Evolutionary conservation across 164 flowering plant species (phyloP).

Genomic region (Chloranthus sessilifolius): DNA sequence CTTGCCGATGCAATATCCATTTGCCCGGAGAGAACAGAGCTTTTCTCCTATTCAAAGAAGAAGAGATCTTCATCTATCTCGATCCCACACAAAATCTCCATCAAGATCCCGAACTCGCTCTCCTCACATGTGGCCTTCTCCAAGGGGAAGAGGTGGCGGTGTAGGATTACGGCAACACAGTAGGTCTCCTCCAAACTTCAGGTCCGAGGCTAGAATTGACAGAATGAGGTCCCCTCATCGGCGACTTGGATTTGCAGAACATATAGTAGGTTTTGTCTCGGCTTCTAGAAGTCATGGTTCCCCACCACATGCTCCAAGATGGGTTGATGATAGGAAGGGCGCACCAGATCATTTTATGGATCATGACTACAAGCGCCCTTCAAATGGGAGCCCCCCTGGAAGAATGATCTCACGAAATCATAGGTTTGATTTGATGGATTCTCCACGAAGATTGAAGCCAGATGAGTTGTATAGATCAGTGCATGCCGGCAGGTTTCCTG

Average conservation of each 20-base stretch:
- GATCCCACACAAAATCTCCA: conserved; percentile 29
- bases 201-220: conserved; percentile 27
- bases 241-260: conserved; percentile 27
- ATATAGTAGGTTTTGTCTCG: conserved; percentile 20
- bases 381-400: conserved; percentile 32
- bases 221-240: conserved; percentile 31
- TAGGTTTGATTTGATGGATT: conserved; percentile 27
- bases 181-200: conserved; percentile 41
- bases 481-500: conserved; percentile 34
- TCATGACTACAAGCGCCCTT: conserved; percentile 22
- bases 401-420: conserved; percentile 22
- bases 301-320: conserved; percentile 26
- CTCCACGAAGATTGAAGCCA: conserved; percentile 29
- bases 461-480: conserved; percentile 32
- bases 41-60: conserved; percentile 36
- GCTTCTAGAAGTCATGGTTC: conserved; percentile 29
- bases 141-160: conserved; percentile 25
- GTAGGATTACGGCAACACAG: conserved; percentile 22
- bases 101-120: conserved; percentile 51
- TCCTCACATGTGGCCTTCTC: conserved; percentile 31
- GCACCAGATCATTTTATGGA: conserved; percentile 28
- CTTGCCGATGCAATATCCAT: conserved; percentile 17
- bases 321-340: conserved; percentile 31
- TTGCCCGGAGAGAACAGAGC: conserved; percentile 33
- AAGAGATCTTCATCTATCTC: conserved; percentile 17